phyloP scores from a whole-genome alignment of 176 grass and related monocot genomes.

The Avena atlantica region DNA sequence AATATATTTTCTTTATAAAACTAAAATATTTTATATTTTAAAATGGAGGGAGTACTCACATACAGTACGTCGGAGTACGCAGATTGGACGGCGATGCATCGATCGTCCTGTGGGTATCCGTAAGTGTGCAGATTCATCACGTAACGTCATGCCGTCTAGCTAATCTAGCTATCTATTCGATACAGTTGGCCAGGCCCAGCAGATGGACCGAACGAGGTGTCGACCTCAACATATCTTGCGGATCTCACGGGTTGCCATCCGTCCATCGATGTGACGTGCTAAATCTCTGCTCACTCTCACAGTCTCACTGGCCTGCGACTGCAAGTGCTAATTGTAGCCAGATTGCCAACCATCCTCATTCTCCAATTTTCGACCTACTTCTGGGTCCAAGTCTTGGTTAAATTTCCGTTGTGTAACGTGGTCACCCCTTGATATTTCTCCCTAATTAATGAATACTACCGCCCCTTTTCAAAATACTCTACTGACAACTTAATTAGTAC shows the following conservation, averaged over 20 bases:
- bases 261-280: neutral
- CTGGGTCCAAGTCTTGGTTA: no score
- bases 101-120: neutral
- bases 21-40: no score
- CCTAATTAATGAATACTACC: no score
- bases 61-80: neutral
- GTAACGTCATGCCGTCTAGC: neutral
- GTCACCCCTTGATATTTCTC: no score
- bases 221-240: neutral
- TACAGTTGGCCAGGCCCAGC: neutral
- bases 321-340: neutral
- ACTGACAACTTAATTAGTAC: no score
- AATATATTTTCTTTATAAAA: no score
- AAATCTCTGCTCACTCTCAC: constrained; percentile 9
- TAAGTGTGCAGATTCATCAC: neutral
- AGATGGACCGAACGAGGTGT: neutral
- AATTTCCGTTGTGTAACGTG: no score
- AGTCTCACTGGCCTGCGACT: neutral
- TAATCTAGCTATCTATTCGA: neutral
- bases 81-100: neutral
- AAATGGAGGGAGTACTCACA: no score
- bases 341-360: no score
- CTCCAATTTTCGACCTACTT: no score
- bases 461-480: no score
- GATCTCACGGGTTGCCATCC: neutral